Percentiles rank a stretch among this genome's conserved stretches.
Evolutionary conservation across 257 asterid genomes (phyloP).

Genomic region (Nicotiana tabacum): DNA sequence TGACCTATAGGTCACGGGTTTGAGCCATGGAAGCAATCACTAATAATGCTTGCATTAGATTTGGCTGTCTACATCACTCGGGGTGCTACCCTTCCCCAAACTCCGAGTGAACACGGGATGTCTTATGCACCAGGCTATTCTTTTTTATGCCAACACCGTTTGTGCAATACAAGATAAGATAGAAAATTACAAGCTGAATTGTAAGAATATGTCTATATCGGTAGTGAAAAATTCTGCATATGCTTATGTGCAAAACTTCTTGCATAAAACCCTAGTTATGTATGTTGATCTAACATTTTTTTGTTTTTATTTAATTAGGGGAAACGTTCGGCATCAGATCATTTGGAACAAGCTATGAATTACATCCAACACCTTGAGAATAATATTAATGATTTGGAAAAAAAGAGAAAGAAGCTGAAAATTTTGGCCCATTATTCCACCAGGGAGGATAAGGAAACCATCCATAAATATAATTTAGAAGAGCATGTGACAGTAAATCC

Average conservation of each 20-base stretch:
- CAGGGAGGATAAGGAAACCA: background rate
- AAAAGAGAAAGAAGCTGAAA: constrained; percentile 23
- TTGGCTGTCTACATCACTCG: no score
- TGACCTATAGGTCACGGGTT: no score
- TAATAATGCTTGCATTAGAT: no score
- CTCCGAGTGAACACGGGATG: no score
- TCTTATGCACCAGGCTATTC: no score
- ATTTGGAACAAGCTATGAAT: constrained; percentile 30
- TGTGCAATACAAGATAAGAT: no score
- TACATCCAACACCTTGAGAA: constrained; percentile 40
- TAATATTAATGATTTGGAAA: constrained; percentile 23
- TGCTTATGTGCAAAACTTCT: background rate
- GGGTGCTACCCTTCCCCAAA: no score
- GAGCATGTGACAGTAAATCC: constrained; percentile 23
- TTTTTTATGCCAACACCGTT: no score
- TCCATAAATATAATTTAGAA: background rate
- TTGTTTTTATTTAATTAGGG: constrained; percentile 23
- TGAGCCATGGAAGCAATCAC: no score
- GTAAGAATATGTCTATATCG: no score
- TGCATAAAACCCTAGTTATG: background rate
- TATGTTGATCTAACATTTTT: background rate
- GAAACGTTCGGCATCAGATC: constrained; percentile 44
- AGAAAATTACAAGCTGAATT: no score
- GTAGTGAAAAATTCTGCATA: no score
- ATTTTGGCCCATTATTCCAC: background rate